phyloP scores from a whole-genome alignment of 2,329 filamentous ascomycete species.

The Cryphonectria japonica region DNA sequence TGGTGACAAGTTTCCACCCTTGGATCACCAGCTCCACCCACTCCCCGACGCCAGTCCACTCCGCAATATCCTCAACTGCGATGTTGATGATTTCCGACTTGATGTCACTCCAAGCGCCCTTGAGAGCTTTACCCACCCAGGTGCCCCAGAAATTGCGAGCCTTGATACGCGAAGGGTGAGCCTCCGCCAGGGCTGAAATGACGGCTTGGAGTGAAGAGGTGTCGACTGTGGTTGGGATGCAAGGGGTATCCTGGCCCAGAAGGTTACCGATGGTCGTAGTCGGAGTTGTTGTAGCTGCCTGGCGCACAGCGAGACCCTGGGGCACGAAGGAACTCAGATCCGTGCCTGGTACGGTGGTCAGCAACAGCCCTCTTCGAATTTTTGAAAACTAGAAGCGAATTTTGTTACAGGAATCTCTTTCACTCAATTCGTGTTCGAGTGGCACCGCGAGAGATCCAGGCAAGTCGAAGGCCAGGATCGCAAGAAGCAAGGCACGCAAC shows the following conservation, averaged over 20 bases:
- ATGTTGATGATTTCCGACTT: slow-evolving; percentile 1
- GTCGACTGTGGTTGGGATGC: not conserved
- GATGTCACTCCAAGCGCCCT: not conserved
- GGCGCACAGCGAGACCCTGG: not conserved
- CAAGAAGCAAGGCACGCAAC: not conserved
- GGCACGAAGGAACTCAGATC: not conserved
- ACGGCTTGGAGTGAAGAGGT: not conserved
- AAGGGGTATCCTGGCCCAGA: not conserved
- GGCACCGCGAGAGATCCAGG: not conserved
- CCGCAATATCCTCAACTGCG: not conserved
- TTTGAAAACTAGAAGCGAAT: no score
- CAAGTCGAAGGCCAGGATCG: not conserved
- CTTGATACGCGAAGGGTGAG: slow-evolving; percentile 1
- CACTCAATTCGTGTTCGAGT: not conserved
- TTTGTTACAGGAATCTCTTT: not conserved
- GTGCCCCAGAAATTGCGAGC: slow-evolving; percentile 4
- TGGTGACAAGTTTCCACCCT: slow-evolving; percentile 1
- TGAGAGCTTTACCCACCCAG: slow-evolving; percentile 5
- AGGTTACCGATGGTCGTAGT: slow-evolving; percentile 5
- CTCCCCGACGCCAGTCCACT: not conserved
- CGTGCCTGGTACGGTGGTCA: not conserved
- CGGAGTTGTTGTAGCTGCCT: not conserved
- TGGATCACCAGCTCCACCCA: not conserved
- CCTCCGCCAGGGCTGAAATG: not conserved
- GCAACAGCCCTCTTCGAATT: not conserved